Evolutionary conservation across 495 filamentous ascomycete genomes (phyloP).

Genomic region (Aspergillus saccharolyticus): DNA sequence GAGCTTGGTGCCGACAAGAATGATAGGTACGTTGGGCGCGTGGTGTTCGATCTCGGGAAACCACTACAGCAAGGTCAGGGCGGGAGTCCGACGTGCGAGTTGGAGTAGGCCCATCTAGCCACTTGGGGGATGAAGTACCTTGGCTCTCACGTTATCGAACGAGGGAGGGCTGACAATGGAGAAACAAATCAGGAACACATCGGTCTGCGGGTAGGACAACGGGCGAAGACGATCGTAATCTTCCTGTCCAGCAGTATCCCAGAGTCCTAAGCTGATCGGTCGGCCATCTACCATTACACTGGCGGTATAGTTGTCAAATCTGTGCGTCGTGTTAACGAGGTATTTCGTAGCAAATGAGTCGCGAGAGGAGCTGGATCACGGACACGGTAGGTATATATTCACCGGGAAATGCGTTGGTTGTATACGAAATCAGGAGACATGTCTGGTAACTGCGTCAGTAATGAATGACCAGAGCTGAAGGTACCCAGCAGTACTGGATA

Average conservation of each 20-base stretch:
- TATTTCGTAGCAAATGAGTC: conserved; percentile 11
- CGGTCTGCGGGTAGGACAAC: conserved; percentile 94
- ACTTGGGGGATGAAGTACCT: conserved; percentile 51
- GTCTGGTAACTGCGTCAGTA: conserved; percentile 53
- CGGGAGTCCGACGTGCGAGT: not conserved
- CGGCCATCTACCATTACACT: conserved; percentile 98
- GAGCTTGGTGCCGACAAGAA: conserved; percentile 95
- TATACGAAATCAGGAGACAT: conserved; percentile 98
- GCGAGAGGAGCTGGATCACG: conserved; percentile 34
- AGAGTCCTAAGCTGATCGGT: conserved; percentile 92
- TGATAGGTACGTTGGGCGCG: conserved; percentile 91
- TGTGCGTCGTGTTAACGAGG: conserved; percentile 32
- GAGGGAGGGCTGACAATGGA: conserved; percentile 96
- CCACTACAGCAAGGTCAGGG: conserved; percentile 57
- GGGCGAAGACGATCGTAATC: conserved; percentile 95
- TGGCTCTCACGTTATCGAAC: conserved; percentile 95
- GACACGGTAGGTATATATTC: conserved; percentile 99
- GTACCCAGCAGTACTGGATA: conserved; percentile 1
- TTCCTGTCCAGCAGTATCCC: conserved; percentile 99
- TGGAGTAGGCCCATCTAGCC: not conserved
- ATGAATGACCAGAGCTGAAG: conserved; percentile 2
- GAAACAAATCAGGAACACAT: conserved; percentile 98
- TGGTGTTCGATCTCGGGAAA: conserved; percentile 96
- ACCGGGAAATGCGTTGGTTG: conserved; percentile 97
- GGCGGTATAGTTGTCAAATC: conserved; percentile 98